Conservation (phyloP, 2,329 filamentous ascomycete genomes). For the Fusarium citri region DNA sequence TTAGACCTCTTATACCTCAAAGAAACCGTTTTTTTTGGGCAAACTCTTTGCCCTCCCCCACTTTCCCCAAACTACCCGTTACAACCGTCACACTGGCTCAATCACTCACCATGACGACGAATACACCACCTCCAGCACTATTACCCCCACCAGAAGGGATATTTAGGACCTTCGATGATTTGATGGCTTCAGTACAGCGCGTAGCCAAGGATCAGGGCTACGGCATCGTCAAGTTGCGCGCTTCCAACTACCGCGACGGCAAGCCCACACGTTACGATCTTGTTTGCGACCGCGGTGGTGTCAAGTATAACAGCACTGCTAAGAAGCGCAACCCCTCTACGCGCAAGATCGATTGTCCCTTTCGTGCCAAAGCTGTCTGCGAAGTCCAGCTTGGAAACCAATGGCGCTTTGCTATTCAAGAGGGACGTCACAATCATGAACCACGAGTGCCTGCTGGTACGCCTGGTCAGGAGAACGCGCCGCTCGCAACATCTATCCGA, state of each 20-base stretch:
- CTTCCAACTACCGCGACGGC: slow-evolving; percentile 72
- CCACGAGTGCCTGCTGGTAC: slow-evolving; percentile 65
- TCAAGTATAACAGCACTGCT: slow-evolving; percentile 73
- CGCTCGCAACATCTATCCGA: slow-evolving; percentile 67
- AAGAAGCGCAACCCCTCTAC: slow-evolving; percentile 74
- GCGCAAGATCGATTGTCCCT: slow-evolving; percentile 72
- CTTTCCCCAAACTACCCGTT: slow-evolving; percentile 46
- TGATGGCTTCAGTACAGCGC: slow-evolving; percentile 68
- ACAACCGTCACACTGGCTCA: slow-evolving; percentile 50
- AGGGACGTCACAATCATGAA: slow-evolving; percentile 71
- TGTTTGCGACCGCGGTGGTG: slow-evolving; percentile 71
- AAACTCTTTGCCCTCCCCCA: slow-evolving; percentile 37
- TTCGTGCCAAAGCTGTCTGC: slow-evolving; percentile 72
- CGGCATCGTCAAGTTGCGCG: slow-evolving; percentile 71
- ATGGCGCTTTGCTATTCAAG: slow-evolving; percentile 73
- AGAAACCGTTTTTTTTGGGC: slow-evolving; percentile 17
- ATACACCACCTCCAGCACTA: slow-evolving; percentile 61
- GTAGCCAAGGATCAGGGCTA: slow-evolving; percentile 72
- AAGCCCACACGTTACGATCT: slow-evolving; percentile 72
- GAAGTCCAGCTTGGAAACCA: slow-evolving; percentile 72
- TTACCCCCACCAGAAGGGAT: slow-evolving; percentile 70
- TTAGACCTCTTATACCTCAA: slow-evolving; percentile 21
- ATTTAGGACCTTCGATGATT: slow-evolving; percentile 69
- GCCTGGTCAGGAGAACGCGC: slow-evolving; percentile 68
- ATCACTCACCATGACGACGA: slow-evolving; percentile 58